Evolutionary conservation across 2,329 filamentous ascomycete genomes (phyloP).

Genomic region (Fusarium proliferatum): DNA sequence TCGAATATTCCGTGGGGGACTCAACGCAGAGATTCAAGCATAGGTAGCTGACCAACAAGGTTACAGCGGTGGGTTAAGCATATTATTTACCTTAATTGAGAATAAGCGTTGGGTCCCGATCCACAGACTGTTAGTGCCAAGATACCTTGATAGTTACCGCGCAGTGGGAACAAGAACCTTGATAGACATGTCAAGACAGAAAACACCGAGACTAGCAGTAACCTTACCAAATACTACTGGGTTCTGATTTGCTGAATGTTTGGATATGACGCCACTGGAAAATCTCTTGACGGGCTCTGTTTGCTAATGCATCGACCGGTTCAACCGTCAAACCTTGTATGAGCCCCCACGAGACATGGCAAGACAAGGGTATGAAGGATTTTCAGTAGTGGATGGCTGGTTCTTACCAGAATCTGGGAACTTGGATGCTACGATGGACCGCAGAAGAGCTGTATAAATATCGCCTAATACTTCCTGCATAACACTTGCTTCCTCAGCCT

Average conservation of each 20-base stretch:
- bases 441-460: conserved; percentile 35
- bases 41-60: conserved; percentile 1
- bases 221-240: not conserved
- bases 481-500: conserved; percentile 27
- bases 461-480: conserved; percentile 9
- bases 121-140: conserved; percentile 1
- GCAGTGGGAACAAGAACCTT: conserved; percentile 39
- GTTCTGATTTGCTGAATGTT: conserved; percentile 19
- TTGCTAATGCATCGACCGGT: not conserved
- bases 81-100: conserved; percentile 41
- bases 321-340: not conserved
- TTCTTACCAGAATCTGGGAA: not conserved
- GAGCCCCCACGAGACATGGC: conserved; percentile 13
- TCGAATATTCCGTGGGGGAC: not conserved
- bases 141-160: conserved; percentile 42
- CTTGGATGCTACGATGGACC: not conserved
- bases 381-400: not conserved
- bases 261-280: conserved; percentile 1
- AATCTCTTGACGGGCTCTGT: not conserved
- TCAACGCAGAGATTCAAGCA: too few relatives aligned
- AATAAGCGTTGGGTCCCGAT: not conserved
- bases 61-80: conserved; percentile 37
- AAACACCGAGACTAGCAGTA: not conserved
- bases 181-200: conserved; percentile 33
- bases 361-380: not conserved